Evolutionary conservation across 2,329 filamentous ascomycete species (phyloP), one percentile per base, ranked within the genome.

Genomic region (Diplodia corticola): DNA sequence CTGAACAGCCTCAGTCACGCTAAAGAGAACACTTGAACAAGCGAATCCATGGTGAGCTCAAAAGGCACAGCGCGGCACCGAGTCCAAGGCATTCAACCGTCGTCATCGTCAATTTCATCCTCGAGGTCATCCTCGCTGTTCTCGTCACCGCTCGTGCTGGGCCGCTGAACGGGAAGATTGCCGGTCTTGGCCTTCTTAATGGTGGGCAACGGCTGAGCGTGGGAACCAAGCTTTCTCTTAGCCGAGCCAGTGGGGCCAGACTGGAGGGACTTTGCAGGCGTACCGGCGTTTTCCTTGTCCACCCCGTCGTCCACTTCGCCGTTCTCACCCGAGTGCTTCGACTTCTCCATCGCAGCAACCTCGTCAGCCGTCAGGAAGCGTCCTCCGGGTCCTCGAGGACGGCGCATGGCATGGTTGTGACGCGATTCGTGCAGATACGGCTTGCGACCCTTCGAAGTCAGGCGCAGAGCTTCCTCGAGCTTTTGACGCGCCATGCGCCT

Each of bases 401-500:
- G 85, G 67, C 95, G 89, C 95, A 99, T 99, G 10, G 95, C 95
- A 78, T 99, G 95, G 75, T 98, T 98, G 78, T 99, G 95, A 74
- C 95, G 87, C 28, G 94, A 98, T 77, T 99, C 95, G 80, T 99
- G 95, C 35, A 99, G 85, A 74, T 99, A 99, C 3, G 95, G 95
- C 80, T 97, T 98, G 40, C 95, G 88, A 28, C 94, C 94, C 80
- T 99, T 99, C 10, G 91, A 96, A 0, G 95, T 98, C 67, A 98
- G 82, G 49, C 95, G 88, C 50, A 99, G 81, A 64, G 93, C 91
- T 77, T 99, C 95, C 77, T 99, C 95, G 17, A 99, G 84, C 76
- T 92, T 92, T 78, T 98, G 95, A 37, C 95, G 87, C 6, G 95
- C 95, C 69, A 98, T 92, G 67, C 95, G 88, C 67, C 95, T 87